Evolutionary conservation across 2,329 filamentous ascomycete species (phyloP).

Genomic region (Cladophialophora bantiana): DNA sequence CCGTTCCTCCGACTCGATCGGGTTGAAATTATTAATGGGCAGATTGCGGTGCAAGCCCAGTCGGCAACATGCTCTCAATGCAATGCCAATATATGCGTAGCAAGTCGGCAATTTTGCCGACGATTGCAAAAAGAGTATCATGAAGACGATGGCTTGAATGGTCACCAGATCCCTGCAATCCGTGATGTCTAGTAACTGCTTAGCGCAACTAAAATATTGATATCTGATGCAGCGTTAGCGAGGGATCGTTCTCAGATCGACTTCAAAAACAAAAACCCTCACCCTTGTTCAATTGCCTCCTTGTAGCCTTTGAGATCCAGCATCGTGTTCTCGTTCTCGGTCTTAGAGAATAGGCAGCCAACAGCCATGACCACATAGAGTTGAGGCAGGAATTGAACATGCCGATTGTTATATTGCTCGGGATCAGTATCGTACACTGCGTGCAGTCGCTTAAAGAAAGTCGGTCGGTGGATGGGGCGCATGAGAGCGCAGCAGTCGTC

Average conservation of each 20-base stretch:
- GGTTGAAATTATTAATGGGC: slow-evolving; percentile 69
- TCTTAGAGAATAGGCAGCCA: slow-evolving; percentile 73
- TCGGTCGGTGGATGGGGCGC: slow-evolving; percentile 80
- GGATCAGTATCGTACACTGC: slow-evolving; percentile 74
- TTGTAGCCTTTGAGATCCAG: slow-evolving; percentile 56
- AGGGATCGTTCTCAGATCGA: slow-evolving; percentile 23
- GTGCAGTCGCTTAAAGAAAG: slow-evolving; percentile 79
- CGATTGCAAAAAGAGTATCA: slow-evolving; percentile 81
- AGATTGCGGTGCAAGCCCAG: slow-evolving; percentile 80
- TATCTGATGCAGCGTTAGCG: slow-evolving; percentile 57
- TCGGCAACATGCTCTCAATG: slow-evolving; percentile 74
- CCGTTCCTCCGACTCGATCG: slow-evolving; percentile 74
- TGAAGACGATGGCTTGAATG: slow-evolving; percentile 77
- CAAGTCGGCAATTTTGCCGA: slow-evolving; percentile 80
- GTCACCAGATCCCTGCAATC: slow-evolving; percentile 76
- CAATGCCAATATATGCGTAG: slow-evolving; percentile 81
- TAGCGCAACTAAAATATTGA: slow-evolving; percentile 75
- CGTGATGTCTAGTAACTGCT: slow-evolving; percentile 67
- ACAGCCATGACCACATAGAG: slow-evolving; percentile 74
- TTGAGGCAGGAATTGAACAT: slow-evolving; percentile 73
- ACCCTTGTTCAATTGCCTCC: slow-evolving; percentile 64
- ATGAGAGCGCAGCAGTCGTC: slow-evolving; percentile 69
- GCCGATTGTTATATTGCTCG: slow-evolving; percentile 68
- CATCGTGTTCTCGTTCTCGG: slow-evolving; percentile 58
- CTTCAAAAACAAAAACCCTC: slow-evolving; percentile 35